Percentiles rank a stretch among this genome's conserved stretches.
Conservation (phyloP, 192 early-diverging fungal genomes). For the Phlyctochytrium bullatum region DNA sequence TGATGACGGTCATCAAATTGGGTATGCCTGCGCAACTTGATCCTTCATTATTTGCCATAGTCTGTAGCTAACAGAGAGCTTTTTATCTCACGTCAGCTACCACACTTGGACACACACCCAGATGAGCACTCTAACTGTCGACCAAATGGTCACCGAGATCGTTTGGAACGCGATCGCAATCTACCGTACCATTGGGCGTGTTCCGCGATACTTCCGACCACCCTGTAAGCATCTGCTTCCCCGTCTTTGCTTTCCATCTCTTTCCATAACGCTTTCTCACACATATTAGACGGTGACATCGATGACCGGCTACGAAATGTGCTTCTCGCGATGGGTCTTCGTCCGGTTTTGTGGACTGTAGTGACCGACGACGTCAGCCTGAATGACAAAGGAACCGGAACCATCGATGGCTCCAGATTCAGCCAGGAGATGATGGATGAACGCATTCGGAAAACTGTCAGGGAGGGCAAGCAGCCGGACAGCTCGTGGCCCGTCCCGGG, state of each 20-base stretch:
- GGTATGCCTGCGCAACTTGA: neutral
- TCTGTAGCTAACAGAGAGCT: neutral
- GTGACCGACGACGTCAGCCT: constrained; percentile 34
- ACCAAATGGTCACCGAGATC: constrained; percentile 63
- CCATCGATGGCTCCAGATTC: neutral
- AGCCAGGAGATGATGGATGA: neutral
- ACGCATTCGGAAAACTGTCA: neutral
- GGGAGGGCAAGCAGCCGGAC: neutral
- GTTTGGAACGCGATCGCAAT: constrained; percentile 61
- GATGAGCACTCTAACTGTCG: constrained; percentile 57
- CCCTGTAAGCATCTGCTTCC: constrained; percentile 24
- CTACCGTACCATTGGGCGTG: constrained; percentile 24
- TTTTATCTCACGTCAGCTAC: constrained; percentile 12
- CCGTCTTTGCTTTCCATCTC: neutral
- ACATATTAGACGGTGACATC: constrained; percentile 52
- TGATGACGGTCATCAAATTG: constrained; percentile 23
- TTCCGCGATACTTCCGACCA: constrained; percentile 51
- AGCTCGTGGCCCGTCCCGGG: neutral
- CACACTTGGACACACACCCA: constrained; percentile 46
- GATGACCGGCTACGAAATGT: constrained; percentile 66
- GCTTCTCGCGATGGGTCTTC: constrained; percentile 51
- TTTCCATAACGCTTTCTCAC: neutral
- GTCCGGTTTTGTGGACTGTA: constrained; percentile 42
- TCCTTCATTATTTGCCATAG: neutral
- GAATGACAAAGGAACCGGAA: neutral